Evolutionary conservation across 164 flowering plant species (phyloP).

Genomic region (Amborella trichopoda): DNA sequence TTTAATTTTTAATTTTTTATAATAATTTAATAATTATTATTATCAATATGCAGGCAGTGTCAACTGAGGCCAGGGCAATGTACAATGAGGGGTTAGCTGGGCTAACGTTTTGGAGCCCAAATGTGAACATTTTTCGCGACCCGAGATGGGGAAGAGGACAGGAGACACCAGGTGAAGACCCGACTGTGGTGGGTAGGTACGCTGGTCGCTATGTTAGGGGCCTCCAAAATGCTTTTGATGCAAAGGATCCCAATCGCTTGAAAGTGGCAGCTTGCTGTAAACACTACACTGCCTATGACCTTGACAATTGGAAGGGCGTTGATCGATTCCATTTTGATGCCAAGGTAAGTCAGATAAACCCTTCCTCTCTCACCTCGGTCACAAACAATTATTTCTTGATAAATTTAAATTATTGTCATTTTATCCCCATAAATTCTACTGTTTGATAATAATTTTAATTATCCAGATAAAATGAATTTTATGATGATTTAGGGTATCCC

Average conservation of each 20-base stretch:
- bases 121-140: conserved; percentile 77
- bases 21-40: no score
- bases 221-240: conserved; percentile 33
- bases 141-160: conserved; percentile 98
- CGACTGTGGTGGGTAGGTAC: conserved; percentile 50
- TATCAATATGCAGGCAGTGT: conserved; percentile 86
- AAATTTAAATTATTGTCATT: no score
- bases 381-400: no score
- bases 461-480: no score
- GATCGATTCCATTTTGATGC: conserved; percentile 93
- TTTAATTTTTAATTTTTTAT: no score
- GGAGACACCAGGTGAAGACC: conserved; percentile 98
- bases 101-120: conserved; percentile 91
- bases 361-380: neutral
- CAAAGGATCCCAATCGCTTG: conserved; percentile 35
- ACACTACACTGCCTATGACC: conserved; percentile 90
- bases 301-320: conserved; percentile 83
- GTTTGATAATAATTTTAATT: no score
- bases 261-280: conserved; percentile 94
- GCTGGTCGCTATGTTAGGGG: conserved; percentile 74
- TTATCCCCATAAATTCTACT: no score
- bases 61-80: conserved; percentile 91
- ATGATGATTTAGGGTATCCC: no score
- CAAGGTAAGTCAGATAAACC: conserved; percentile 22
- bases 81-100: conserved; percentile 76